phyloP scores from a whole-genome alignment of 164 flowering plant genomes.

The Chloranthus sessilifolius region DNA sequence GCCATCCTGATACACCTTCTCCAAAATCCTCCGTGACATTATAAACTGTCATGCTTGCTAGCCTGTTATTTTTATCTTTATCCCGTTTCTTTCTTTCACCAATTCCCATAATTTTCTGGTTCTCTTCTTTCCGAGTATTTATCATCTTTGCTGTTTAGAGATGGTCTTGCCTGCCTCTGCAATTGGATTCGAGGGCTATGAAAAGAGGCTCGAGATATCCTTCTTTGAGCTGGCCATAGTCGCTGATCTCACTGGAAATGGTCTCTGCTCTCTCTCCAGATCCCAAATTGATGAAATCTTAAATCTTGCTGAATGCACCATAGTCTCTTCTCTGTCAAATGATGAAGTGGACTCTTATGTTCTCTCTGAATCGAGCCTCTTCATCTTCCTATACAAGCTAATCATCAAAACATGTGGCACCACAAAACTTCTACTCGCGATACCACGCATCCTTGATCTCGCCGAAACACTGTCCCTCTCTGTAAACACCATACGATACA shows the following conservation, averaged over 20 bases:
- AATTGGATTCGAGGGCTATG: conserved; percentile 90
- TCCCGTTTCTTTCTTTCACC: conserved; percentile 3
- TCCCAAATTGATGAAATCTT: conserved; percentile 66
- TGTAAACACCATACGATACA: conserved; percentile 59
- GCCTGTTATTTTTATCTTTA: not conserved
- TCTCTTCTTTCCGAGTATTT: conserved; percentile 4
- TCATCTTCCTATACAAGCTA: conserved; percentile 72
- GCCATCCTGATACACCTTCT: conserved; percentile 68
- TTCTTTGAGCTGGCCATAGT: conserved; percentile 56
- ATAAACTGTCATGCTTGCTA: conserved; percentile 1
- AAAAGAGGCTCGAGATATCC: conserved; percentile 77
- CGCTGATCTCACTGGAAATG: conserved; percentile 51
- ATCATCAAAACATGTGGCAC: conserved; percentile 91
- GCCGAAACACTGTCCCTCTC: conserved; percentile 46
- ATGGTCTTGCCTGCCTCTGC: conserved; percentile 56
- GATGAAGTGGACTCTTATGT: conserved; percentile 70
- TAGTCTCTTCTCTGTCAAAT: conserved; percentile 63
- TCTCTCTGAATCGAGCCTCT: conserved; percentile 89
- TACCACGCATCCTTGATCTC: conserved; percentile 59
- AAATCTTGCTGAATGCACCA: conserved; percentile 73
- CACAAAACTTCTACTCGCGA: conserved; percentile 66
- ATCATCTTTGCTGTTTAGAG: conserved; percentile 7
- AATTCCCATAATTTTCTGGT: not conserved
- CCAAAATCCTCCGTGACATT: conserved; percentile 12
- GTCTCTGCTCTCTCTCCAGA: conserved; percentile 57